phyloP scores from a whole-genome alignment of 305 asterid genomes.

The Stenogyne calaminthoides region DNA sequence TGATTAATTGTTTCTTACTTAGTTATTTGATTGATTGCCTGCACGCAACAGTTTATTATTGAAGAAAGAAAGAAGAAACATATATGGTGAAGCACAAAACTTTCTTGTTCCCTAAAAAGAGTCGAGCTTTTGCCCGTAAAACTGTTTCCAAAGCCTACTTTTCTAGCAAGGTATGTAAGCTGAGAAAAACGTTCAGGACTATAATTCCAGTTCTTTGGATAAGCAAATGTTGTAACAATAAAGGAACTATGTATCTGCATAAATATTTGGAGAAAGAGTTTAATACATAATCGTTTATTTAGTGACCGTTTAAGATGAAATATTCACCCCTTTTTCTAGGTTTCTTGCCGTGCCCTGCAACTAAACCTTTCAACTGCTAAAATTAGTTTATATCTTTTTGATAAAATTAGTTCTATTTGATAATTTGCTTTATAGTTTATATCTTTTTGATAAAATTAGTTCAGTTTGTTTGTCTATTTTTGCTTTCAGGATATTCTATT shows the following conservation, averaged over 20 bases:
- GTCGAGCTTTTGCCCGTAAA: conserved; percentile 43
- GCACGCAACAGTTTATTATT: conserved; percentile 21
- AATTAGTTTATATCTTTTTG: neutral
- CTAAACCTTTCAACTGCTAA: neutral
- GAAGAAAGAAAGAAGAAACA: conserved; percentile 36
- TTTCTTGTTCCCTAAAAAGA: conserved; percentile 52
- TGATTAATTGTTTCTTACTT: conserved; percentile 11
- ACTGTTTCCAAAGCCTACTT: conserved; percentile 23
- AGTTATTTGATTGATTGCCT: conserved; percentile 20
- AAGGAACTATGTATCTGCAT: neutral
- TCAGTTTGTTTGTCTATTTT: too few relatives aligned
- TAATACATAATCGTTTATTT: conserved; percentile 25
- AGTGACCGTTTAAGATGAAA: conserved; percentile 12
- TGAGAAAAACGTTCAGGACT: conserved; percentile 25
- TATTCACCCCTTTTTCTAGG: conserved; percentile 10
- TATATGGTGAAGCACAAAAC: conserved; percentile 41
- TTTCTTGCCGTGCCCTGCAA: conserved; percentile 42
- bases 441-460: too few relatives aligned
- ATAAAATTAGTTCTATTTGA: neutral
- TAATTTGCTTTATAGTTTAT: too few relatives aligned
- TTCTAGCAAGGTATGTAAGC: neutral
- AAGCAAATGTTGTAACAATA: conserved; percentile 24
- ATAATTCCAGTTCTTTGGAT: conserved; percentile 24
- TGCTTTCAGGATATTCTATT: too few relatives aligned
- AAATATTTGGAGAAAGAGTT: neutral